phyloP scores from a whole-genome alignment of 768 basidiomycete genomes.

The Cubamyces lactineus region DNA sequence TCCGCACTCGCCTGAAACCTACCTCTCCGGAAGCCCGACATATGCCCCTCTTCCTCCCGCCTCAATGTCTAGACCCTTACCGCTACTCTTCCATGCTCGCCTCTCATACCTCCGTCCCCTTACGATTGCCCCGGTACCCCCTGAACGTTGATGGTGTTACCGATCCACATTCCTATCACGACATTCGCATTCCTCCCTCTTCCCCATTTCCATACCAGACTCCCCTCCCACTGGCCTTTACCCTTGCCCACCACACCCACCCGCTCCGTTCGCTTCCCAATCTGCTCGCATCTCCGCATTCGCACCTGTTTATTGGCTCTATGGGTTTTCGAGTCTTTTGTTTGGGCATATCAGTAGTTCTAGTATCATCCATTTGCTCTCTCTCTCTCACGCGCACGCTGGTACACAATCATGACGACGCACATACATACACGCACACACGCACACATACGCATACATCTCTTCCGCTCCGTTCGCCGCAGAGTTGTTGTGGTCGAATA shows the following conservation, averaged over 20 bases:
- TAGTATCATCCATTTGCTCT: conserved; percentile 9
- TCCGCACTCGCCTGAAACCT: too few species aligned
- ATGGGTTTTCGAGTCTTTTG: background rate
- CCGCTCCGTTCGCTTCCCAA: background rate
- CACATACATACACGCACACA: too few species aligned
- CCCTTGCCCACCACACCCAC: background rate
- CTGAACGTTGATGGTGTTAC: conserved; percentile 5
- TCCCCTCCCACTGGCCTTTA: background rate
- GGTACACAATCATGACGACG: background rate
- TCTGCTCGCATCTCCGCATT: conserved; percentile 8
- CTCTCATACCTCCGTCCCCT: background rate
- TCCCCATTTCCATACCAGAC: too few species aligned
- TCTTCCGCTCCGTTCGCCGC: background rate
- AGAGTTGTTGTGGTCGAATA: conserved; percentile 11
- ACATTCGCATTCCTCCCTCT: background rate
- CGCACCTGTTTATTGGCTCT: conserved; percentile 23
- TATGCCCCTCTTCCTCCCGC: too few species aligned
- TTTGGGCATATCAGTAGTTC: conserved; percentile 9
- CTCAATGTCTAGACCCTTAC: too few species aligned
- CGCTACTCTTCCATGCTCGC: background rate
- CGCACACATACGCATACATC: too few species aligned
- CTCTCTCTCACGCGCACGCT: background rate
- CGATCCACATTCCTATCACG: conserved; percentile 3
- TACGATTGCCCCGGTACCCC: conserved; percentile 1
- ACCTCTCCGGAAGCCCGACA: too few species aligned